Evolutionary conservation across 305 asterid genomes (phyloP).

Genomic region (Rubia tinctorum): DNA sequence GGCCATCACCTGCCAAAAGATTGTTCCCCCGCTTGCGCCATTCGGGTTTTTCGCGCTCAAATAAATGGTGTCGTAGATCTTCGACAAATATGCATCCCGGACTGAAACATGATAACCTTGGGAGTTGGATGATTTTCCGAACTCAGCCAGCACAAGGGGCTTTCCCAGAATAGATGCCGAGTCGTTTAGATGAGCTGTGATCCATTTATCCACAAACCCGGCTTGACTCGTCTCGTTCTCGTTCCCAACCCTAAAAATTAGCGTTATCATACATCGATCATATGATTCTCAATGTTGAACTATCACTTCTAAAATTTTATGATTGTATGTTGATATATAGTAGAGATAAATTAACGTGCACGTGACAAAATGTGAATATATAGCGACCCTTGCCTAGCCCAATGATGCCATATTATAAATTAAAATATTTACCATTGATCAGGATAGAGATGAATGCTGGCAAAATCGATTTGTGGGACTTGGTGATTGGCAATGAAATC

Average conservation of each 20-base stretch:
- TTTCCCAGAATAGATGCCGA: not conserved
- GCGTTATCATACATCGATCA: too few relatives aligned
- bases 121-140: not conserved
- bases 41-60: not conserved
- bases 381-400: too few relatives aligned
- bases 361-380: too few relatives aligned
- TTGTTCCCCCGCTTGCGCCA: not conserved
- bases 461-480: not conserved
- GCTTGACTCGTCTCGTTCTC: not conserved
- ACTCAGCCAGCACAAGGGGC: not conserved
- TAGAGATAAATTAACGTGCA: too few relatives aligned
- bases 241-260: not conserved
- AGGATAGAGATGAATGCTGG: not conserved
- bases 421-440: not conserved
- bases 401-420: too few relatives aligned
- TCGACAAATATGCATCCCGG: not conserved
- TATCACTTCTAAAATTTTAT: too few relatives aligned
- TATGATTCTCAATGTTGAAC: too few relatives aligned
- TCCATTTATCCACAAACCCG: not conserved
- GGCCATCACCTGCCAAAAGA: constrained; percentile 4
- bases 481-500: constrained; percentile 4
- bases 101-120: not conserved
- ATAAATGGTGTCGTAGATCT: not conserved
- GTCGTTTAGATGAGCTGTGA: constrained; percentile 1
- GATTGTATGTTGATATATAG: too few relatives aligned